A percentile compares a stretch with the other conserved stretches of the same genome.
Conservation (phyloP, 352 stramenopile species). For the Sclerospora graminicola region DNA sequence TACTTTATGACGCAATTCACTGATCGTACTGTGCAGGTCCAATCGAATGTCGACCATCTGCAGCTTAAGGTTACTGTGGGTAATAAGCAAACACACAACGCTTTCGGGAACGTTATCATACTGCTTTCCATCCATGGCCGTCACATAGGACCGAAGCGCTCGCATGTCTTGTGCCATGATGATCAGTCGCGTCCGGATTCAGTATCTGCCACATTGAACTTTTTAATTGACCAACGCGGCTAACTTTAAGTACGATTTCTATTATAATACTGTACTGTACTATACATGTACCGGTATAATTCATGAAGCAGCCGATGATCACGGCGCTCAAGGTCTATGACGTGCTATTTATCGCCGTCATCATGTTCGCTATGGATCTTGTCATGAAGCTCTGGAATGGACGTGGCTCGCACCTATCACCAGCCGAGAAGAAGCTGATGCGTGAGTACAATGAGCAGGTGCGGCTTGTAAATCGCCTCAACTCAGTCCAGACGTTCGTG, state of each 20-base stretch:
- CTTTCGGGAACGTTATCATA: slow-evolving; percentile 82
- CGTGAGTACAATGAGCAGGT: slow-evolving; percentile 71
- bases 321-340: slow-evolving; percentile 54
- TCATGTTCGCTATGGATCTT: slow-evolving; percentile 46
- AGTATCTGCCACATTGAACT: no score
- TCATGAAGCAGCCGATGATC: slow-evolving; percentile 30
- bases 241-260: slow-evolving; percentile 21
- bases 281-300: slow-evolving; percentile 1
- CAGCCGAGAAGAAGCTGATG: slow-evolving; percentile 43
- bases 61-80: slow-evolving; percentile 95
- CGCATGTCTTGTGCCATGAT: slow-evolving; percentile 67
- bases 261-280: background rate
- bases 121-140: slow-evolving; percentile 75
- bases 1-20: slow-evolving; percentile 87
- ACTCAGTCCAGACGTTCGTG: slow-evolving; percentile 84
- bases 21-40: slow-evolving; percentile 87
- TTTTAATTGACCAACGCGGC: no score
- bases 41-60: slow-evolving; percentile 96
- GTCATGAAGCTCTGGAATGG: slow-evolving; percentile 43
- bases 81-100: slow-evolving; percentile 92
- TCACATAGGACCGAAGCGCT: slow-evolving; percentile 68
- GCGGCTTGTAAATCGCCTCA: slow-evolving; percentile 67
- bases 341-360: slow-evolving; percentile 49
- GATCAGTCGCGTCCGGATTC: background rate
- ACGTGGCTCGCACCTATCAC: slow-evolving; percentile 40